phyloP scores from a whole-genome alignment of 2,329 filamentous ascomycete species.

The Nannizzia gypsea region DNA sequence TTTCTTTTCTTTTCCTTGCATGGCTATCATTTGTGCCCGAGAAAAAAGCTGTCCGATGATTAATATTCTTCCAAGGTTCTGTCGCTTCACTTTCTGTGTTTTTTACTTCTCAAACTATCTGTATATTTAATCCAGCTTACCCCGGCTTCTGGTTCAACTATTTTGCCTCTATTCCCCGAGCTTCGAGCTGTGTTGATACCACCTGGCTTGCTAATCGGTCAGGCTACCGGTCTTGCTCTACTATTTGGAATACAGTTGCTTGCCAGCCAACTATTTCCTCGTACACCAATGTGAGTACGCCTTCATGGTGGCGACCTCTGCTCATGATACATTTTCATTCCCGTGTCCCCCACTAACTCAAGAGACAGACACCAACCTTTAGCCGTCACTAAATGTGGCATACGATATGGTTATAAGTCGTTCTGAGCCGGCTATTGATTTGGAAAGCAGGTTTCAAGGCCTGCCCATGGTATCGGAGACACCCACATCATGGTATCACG shows the following conservation, averaged over 20 bases:
- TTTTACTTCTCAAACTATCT: background rate
- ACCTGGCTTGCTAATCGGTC: background rate
- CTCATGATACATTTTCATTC: background rate
- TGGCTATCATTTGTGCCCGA: background rate
- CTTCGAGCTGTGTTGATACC: background rate
- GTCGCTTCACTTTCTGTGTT: background rate
- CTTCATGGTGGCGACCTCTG: conserved; percentile 1
- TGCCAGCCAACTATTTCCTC: background rate
- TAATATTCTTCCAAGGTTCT: background rate
- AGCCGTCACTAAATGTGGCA: conserved; percentile 4
- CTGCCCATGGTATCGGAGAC: conserved; percentile 11
- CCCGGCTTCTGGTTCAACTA: background rate
- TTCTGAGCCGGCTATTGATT: conserved; percentile 16
- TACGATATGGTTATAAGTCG: conserved; percentile 24
- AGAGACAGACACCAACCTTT: conserved; percentile 6
- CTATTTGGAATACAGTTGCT: background rate
- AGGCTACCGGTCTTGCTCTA: background rate
- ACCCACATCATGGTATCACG: conserved; percentile 29
- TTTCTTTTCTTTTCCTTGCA: background rate
- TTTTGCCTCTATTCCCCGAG: background rate
- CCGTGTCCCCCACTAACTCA: conserved; percentile 1
- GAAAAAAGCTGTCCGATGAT: background rate
- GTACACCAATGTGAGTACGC: background rate
- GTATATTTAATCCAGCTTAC: conserved; percentile 1
- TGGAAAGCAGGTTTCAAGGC: conserved; percentile 20